These are phyloP conservation scores for Plasmopara viticola DNA, from an alignment of 352 stramenopile species.

Conservation along the genomic window DNA sequence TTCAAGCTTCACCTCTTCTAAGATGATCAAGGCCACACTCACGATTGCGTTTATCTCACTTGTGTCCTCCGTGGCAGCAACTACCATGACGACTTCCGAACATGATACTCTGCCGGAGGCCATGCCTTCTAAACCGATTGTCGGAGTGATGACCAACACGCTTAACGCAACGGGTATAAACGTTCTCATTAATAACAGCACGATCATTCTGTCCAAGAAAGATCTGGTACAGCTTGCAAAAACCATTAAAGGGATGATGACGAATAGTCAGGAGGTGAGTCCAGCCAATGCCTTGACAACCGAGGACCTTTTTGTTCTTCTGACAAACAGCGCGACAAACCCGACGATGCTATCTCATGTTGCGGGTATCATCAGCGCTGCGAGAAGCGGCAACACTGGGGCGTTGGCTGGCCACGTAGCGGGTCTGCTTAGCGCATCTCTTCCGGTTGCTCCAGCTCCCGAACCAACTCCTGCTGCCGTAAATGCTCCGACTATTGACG, in stretches of 20 bases:
- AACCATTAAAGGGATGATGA: constrained; percentile 12
- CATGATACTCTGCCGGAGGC: too few species aligned
- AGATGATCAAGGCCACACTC: constrained; percentile 1
- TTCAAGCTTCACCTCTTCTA: neutral
- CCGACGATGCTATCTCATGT: constrained; percentile 6
- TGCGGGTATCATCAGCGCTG: constrained; percentile 7
- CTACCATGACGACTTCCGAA: too few species aligned
- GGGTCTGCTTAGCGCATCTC: constrained; percentile 1
- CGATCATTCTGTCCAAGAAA: constrained; percentile 5
- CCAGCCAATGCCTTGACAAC: neutral
- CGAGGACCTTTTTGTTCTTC: constrained; percentile 4
- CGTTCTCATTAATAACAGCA: neutral
- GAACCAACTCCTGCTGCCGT: neutral
- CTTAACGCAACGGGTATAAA: too few species aligned
- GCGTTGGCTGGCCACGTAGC: constrained; percentile 10
- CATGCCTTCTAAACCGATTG: too few species aligned
- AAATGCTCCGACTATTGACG: too few species aligned
- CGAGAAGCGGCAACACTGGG: constrained; percentile 4
- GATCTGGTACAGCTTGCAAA: constrained; percentile 11
- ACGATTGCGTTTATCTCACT: constrained; percentile 1
- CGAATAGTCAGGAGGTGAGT: constrained; percentile 2
- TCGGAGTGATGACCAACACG: too few species aligned
- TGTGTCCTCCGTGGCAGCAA: constrained; percentile 1
- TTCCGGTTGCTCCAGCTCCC: neutral
- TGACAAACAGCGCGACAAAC: constrained; percentile 6